phyloP scores from a whole-genome alignment of 441 rosid genomes.

The Breynia disticha region DNA sequence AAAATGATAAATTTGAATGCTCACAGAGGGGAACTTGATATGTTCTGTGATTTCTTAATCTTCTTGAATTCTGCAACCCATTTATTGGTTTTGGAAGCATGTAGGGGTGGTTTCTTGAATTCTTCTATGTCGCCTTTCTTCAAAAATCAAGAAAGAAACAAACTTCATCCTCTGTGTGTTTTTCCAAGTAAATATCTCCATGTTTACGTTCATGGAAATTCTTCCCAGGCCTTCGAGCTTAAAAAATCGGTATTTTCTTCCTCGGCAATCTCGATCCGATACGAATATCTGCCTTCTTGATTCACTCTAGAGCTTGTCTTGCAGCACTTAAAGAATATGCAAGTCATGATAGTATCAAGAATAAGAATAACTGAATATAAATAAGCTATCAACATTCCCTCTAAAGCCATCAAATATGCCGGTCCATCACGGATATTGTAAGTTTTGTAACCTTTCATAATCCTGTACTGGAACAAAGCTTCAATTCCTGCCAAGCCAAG shows the following conservation, averaged over 20 bases:
- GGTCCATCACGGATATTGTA: slow-evolving; percentile 9
- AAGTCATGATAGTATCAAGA: slow-evolving; percentile 49
- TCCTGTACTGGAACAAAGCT: slow-evolving; percentile 55
- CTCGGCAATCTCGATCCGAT: slow-evolving; percentile 25
- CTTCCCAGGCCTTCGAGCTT: slow-evolving; percentile 24
- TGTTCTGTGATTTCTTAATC: no score
- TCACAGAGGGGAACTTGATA: no score
- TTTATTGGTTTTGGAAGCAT: no score
- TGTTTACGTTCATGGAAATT: slow-evolving; percentile 13
- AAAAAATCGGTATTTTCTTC: slow-evolving; percentile 11
- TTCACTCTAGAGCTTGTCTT: slow-evolving; percentile 11
- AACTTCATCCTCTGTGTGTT: slow-evolving; percentile 3
- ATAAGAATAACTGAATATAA: slow-evolving; percentile 54
- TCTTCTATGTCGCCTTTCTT: not conserved
- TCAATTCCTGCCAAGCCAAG: slow-evolving; percentile 48
- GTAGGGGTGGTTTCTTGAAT: not conserved
- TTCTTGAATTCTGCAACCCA: not conserved
- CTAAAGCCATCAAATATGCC: slow-evolving; percentile 25
- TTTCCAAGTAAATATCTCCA: not conserved
- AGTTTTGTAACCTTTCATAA: slow-evolving; percentile 19
- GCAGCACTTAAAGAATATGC: slow-evolving; percentile 49
- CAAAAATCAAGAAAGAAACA: not conserved
- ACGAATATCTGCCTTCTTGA: slow-evolving; percentile 21
- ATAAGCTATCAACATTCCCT: slow-evolving; percentile 50
- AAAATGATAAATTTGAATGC: no score